Evolutionary conservation across 495 filamentous ascomycete species (phyloP), one percentile per base, ranked within the genome.

Genomic region (Lasiosphaeria ovina): DNA sequence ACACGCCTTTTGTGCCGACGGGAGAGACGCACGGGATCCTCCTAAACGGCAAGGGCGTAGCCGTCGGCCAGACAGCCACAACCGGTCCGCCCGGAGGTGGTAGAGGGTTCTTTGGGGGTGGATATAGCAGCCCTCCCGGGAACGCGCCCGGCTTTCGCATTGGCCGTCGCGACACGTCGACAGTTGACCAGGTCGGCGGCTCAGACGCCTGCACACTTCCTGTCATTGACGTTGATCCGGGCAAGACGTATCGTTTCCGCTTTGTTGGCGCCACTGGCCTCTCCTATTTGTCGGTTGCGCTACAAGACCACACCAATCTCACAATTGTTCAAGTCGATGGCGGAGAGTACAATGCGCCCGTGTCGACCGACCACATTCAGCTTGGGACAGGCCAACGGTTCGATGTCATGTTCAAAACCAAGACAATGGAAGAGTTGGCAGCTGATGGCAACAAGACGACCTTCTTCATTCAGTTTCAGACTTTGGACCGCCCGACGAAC

Each of bases 321-420:
- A 76, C 70, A 1, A 75, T 88, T 51, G 78, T 88, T 53, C 79
- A 81, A 51, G 82, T 77, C 2, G 85, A 88, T 63, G 83, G 83
- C 17, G 66, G 62, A n/a, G 69, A 72, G 44, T 85, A 86, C 70
- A 85, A 84, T 17, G 69, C 77, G 51, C 80, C 80, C 0, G 65
- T 74, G 11, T 61, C 65, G 9, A 79, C 77, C 0, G 72, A 74
- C 50, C 78, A 75, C 63, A 66, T 86, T n/a, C 82, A 85, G 62
- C 66, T 88, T 16, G 79, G 65, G 7, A 62, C 72, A 6, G 85
- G 84, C 31, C 84, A 87, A 62, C 77, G 85, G 16, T 87, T 80
- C 64, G 78, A 79, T 61, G 68, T 82, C 11, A 69, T 87, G 31
- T 69, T 87, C 9, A 72, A 65, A 10, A 71, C 83, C 4, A 80